Conservation (phyloP, 2,329 filamentous ascomycete genomes). For the Trichophyton mentagrophytes region DNA sequence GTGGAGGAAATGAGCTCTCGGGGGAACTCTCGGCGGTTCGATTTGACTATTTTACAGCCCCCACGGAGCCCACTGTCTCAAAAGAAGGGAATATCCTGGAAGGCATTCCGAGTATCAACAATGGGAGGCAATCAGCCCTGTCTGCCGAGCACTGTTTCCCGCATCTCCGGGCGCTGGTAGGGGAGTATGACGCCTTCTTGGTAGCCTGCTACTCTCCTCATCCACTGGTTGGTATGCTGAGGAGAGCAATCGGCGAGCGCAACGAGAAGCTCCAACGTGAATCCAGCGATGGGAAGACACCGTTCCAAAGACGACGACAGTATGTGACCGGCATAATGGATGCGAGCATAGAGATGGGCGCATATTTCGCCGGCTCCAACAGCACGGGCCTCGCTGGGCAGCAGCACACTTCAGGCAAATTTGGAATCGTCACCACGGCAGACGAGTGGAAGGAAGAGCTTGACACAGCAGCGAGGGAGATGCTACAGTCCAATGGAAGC, state of each 20-base stretch:
- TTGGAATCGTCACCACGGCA: constrained; percentile 84
- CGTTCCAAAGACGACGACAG: constrained; percentile 29
- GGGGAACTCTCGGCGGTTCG: constrained; percentile 19
- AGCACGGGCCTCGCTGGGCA: neutral
- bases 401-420: constrained; percentile 29
- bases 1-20: neutral
- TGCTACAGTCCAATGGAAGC: constrained; percentile 42
- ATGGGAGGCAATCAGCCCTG: constrained; percentile 51
- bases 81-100: constrained; percentile 21
- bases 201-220: constrained; percentile 84
- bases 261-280: constrained; percentile 8
- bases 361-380: constrained; percentile 30
- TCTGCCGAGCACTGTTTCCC: constrained; percentile 52
- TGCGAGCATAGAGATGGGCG: constrained; percentile 55
- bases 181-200: constrained; percentile 57
- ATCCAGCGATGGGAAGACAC: neutral
- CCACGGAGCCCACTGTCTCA: constrained; percentile 19
- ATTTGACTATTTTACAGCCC: constrained; percentile 31
- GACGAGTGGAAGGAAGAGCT: constrained; percentile 70
- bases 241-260: constrained; percentile 28
- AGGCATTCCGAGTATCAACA: constrained; percentile 65
- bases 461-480: constrained; percentile 48
- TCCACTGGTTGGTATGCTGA: constrained; percentile 54
- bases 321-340: constrained; percentile 78
- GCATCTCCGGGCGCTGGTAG: constrained; percentile 34